Base-by-base conservation (phyloP, 140 eudicot genomes). In the Erigeron philadelphicus region DNA sequence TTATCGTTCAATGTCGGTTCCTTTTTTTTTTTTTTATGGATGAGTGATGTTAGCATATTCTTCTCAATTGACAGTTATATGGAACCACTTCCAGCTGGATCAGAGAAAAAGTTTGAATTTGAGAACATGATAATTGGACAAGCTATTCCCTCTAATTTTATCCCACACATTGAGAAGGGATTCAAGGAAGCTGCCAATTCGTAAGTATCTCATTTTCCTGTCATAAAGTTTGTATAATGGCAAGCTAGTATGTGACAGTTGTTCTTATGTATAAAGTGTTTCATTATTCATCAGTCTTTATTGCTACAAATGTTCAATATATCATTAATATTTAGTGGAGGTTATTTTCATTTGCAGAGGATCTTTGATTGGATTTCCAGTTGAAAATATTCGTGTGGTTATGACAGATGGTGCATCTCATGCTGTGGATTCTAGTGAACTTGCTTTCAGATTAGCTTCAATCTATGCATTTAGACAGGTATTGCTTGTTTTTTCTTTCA, bases 391-490 rank as follows among this genome's bases (percentile, higher is more conserved):
- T 1, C 95, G 88, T 15, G 75, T 93, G 41, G 90, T 80, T 58
- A 74, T 93, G 72, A 93, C 93, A 7, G 99, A 93, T 74, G 99
- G 99, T 43, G 86, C 90, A 57, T 74, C 99, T 55, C 99, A 93
- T 79, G 80, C 94, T 41, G 99, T 93, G 75, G 99, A 93, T 87
- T 93, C 99, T 45, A 93, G 97, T 87, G 99, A 93, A 81, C 99
- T 93, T 66, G 99, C 99, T 72, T 93, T 93, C 78, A 93, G 87
- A 78, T 74, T 93, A 68, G 99, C 99, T 72, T 68, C 99, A 46
- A 89, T 93, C 21, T 93, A 93, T 81, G 99, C 99, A 18, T 93
- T 93, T 75, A 85, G 99, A 89, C 94, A 93, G 96, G 99, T 93
- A 6, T 38, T 67, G 38, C 61, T 72, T 65, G 31, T 62, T 49